Conservation (phyloP, 306 rosid genomes). For the Casuarina equisetifolia region DNA sequence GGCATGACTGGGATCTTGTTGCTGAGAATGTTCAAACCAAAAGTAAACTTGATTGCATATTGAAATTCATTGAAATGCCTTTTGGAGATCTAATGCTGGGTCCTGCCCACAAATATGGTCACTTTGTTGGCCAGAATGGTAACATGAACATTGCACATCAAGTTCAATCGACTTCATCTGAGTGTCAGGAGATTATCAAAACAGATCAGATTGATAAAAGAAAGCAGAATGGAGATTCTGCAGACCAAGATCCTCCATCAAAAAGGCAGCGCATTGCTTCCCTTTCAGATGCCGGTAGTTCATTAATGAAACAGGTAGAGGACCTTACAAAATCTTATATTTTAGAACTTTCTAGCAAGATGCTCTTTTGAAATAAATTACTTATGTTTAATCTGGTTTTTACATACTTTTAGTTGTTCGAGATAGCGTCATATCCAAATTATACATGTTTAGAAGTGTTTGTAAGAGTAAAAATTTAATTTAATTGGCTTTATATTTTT, state of each 20-base stretch:
- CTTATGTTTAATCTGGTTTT: not conserved
- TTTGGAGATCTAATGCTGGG: constrained; percentile 74
- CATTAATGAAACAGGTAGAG: constrained; percentile 76
- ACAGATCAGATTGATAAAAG: constrained; percentile 36
- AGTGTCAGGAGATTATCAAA: constrained; percentile 44
- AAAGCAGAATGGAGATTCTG: constrained; percentile 58
- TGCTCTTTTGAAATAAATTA: not conserved
- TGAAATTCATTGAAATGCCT: constrained; percentile 83
- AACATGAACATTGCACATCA: constrained; percentile 38
- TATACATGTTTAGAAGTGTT: constrained; percentile 3
- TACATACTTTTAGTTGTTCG: not conserved
- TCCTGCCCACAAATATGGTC: constrained; percentile 43
- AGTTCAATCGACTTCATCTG: constrained; percentile 43
- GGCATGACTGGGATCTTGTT: constrained; percentile 96
- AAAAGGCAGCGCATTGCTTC: constrained; percentile 58
- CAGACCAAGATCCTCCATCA: constrained; percentile 51
- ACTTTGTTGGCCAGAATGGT: constrained; percentile 33
- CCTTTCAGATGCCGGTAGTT: constrained; percentile 59
- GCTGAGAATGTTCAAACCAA: constrained; percentile 74
- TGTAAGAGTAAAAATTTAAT: constrained; percentile 17
- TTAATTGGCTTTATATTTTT: constrained; percentile 13
- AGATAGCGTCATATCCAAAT: not conserved
- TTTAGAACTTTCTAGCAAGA: constrained; percentile 9
- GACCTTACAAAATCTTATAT: constrained; percentile 8
- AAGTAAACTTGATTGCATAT: constrained; percentile 75